Base-by-base conservation (phyloP, 352 stramenopile genomes). In the Pythium dissimile region DNA sequence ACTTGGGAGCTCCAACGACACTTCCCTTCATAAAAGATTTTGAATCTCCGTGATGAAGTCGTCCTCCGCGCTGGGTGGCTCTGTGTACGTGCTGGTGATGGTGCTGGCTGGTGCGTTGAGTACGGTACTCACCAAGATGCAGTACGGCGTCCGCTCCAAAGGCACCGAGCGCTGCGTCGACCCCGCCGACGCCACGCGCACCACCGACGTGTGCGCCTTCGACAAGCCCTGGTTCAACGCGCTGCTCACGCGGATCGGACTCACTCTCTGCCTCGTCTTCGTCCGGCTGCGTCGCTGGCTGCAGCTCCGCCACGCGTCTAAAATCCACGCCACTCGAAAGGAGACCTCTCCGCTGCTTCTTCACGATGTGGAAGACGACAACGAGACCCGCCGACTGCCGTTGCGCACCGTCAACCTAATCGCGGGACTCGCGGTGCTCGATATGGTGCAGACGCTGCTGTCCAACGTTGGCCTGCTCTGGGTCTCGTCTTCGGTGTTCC, bases 401-500 rank as follows among this genome's bases (percentile, higher is more conserved):
- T 24, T 83, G 5, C 68, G 69, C 42, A 85, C 81, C 9, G 71
- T 82, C 53, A 56, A 41, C 9, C 54, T 70, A 1, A 78, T 94
- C 46, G 70, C 81, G 10, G 49, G 91, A 35, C 86, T 84, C 44
- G 77, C 85, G 16, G 51, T 93, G 61, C 70, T 92, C 23, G 86
- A 96, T 57, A 66, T 95, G 49, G 63, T 88, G 54, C 82, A 90
- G 69, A 96, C 87, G 30, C 79, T 92, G 54, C 56, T 94, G 35
- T 85, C 85, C 58, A 95, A 96, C 50, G 81, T 95, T 59, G 87
- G 86, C 2, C 54, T 96, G 56, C 68, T 92, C 32, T 94, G 86
- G 75, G 88, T 92, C 55, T 91, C 84, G 59, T 91, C 88, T 35
- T 95, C 84, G 0, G 81, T 95, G 47, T 95, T 87, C 71, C 85